phyloP scores from a whole-genome alignment of 306 rosid genomes.

The Lotus japonicus region DNA sequence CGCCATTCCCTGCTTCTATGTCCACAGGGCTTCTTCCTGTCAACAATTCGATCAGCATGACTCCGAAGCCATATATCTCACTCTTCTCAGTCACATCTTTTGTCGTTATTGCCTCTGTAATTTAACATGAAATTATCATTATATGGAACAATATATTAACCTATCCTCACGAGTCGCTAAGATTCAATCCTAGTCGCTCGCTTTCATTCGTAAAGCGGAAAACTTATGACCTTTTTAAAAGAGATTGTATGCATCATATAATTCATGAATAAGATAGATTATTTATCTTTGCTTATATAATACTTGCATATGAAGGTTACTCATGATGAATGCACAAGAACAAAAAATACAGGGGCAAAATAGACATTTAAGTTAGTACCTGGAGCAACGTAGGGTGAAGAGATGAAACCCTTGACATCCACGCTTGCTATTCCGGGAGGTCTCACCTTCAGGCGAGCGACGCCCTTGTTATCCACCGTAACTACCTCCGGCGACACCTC shows the following conservation, averaged over 20 bases:
- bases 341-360: not conserved
- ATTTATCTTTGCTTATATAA: too few species aligned
- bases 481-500: conserved; percentile 55
- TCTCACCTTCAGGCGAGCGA: conserved; percentile 45
- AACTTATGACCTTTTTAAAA: too few species aligned
- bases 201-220: too few species aligned
- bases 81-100: conserved; percentile 51
- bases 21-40: conserved; percentile 71
- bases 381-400: conserved; percentile 55
- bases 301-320: too few species aligned
- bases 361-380: conserved; percentile 40
- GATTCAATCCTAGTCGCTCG: too few species aligned
- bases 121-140: too few species aligned
- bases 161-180: too few species aligned
- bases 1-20: conserved; percentile 33
- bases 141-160: too few species aligned
- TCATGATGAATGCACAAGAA: too few species aligned
- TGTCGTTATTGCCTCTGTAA: conserved; percentile 44
- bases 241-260: too few species aligned
- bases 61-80: conserved; percentile 68
- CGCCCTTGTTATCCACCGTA: conserved; percentile 36
- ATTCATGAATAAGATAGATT: too few species aligned
- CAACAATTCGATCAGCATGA: conserved; percentile 56
- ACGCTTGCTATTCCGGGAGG: conserved; percentile 28
- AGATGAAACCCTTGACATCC: conserved; percentile 35